phyloP scores from a whole-genome alignment of 1,284 basidiomycete genomes.

The Ceratobasidium sp. region DNA sequence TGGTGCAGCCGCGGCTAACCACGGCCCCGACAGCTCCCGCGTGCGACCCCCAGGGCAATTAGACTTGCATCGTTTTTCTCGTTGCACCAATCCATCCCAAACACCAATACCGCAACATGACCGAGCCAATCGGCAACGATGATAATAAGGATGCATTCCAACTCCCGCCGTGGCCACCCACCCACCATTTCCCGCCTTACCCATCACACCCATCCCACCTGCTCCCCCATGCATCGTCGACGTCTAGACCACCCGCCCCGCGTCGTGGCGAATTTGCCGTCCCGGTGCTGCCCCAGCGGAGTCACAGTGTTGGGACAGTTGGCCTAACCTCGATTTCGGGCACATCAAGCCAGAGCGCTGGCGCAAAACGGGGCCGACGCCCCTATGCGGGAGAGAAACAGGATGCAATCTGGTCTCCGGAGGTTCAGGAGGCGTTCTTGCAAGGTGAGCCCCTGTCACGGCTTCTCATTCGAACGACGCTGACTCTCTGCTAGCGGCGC shows the following conservation, averaged over 20 bases:
- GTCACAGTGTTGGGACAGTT: not conserved
- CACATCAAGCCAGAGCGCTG: not conserved
- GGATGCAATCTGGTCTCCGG: conserved; percentile 56
- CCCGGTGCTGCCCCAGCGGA: conserved; percentile 12
- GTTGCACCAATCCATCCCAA: not conserved
- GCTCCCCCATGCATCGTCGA: not conserved
- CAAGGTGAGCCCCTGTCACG: conserved; percentile 52
- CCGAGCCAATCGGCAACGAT: conserved; percentile 31
- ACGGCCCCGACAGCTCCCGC: conserved; percentile 16
- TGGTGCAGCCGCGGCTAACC: conserved; percentile 18
- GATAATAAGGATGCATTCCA: not conserved
- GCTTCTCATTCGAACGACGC: not conserved
- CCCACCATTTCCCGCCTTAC: not conserved
- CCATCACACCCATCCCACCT: not conserved
- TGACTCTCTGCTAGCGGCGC: conserved; percentile 54
- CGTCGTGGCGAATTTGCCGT: conserved; percentile 22
- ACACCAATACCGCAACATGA: conserved; percentile 22
- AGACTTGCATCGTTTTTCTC: not conserved
- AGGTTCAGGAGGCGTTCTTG: conserved; percentile 60
- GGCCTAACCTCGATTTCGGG: not conserved
- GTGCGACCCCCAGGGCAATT: not conserved
- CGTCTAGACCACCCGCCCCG: not conserved
- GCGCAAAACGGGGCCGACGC: conserved; percentile 25
- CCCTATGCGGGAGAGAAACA: conserved; percentile 29
- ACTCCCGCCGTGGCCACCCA: not conserved